Evolutionary conservation across 2,329 filamentous ascomycete genomes (phyloP).

Genomic region (Alternaria alternata): DNA sequence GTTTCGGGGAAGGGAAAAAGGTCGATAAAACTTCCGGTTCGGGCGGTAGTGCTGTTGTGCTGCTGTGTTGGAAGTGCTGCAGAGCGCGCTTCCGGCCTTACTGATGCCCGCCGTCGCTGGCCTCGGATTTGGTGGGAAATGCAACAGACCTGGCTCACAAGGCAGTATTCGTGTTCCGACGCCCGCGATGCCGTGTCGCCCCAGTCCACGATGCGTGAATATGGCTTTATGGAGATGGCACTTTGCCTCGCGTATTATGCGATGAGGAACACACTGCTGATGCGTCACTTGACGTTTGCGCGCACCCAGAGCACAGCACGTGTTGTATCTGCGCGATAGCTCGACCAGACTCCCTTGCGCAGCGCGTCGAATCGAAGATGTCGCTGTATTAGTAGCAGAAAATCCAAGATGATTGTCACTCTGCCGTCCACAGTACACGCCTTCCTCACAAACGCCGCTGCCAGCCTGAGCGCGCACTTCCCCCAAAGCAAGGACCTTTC

Average conservation of each 20-base stretch:
- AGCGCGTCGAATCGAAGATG: constrained; percentile 33
- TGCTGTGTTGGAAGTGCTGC: constrained; percentile 30
- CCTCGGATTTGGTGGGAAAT: constrained; percentile 19
- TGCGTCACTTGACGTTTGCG: constrained; percentile 49
- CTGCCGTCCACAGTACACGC: constrained; percentile 36
- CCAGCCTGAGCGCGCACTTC: constrained; percentile 42
- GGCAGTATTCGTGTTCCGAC: constrained; percentile 36
- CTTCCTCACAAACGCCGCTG: constrained; percentile 42
- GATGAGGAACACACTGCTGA: constrained; percentile 42
- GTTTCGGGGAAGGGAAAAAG: constrained; percentile 38
- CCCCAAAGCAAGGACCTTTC: constrained; percentile 43
- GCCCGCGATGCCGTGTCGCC: constrained; percentile 37
- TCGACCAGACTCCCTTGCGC: constrained; percentile 32
- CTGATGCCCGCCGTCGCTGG: constrained; percentile 20
- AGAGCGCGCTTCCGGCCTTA: constrained; percentile 17
- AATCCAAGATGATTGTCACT: constrained; percentile 42
- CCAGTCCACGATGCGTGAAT: constrained; percentile 41
- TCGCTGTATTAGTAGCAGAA: constrained; percentile 48
- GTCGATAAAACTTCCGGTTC: constrained; percentile 46
- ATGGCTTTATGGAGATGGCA: constrained; percentile 41
- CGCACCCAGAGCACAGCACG: constrained; percentile 46
- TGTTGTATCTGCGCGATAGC: constrained; percentile 32
- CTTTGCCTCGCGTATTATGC: constrained; percentile 45
- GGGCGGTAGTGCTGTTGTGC: constrained; percentile 37
- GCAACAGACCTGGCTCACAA: constrained; percentile 28